These are phyloP conservation scores for Penicillium ochrochloron DNA, from an alignment of 495 filamentous ascomycete species.

Conservation along the genomic window DNA sequence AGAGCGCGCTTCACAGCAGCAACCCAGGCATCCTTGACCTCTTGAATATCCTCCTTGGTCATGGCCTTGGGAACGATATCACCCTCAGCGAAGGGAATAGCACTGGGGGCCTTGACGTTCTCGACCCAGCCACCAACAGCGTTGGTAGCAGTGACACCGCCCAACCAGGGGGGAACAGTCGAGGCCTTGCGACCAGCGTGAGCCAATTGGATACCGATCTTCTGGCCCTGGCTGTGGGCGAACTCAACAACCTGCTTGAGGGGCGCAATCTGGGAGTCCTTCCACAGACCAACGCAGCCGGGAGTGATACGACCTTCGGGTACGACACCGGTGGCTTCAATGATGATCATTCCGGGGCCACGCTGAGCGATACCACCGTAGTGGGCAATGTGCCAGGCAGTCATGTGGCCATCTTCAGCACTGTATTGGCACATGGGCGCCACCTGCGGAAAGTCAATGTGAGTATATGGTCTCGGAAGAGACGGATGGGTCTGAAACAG, in stretches of 20 bases:
- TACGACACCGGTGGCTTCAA: constrained; percentile 74
- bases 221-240: constrained; percentile 70
- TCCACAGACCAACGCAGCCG: constrained; percentile 72
- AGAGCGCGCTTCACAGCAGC: constrained; percentile 60
- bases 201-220: constrained; percentile 74
- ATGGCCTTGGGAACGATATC: constrained; percentile 59
- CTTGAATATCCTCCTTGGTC: constrained; percentile 59
- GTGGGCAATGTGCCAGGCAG: constrained; percentile 65
- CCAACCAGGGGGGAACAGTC: constrained; percentile 69
- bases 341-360: constrained; percentile 70
- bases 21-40: constrained; percentile 60
- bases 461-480: constrained; percentile 16
- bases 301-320: constrained; percentile 81
- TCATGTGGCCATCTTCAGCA: constrained; percentile 64
- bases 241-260: constrained; percentile 68
- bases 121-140: constrained; percentile 67
- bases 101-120: constrained; percentile 58
- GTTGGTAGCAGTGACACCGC: constrained; percentile 54
- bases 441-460: constrained; percentile 32
- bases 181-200: constrained; percentile 79
- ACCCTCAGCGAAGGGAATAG: constrained; percentile 56
- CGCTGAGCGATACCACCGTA: constrained; percentile 63
- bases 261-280: constrained; percentile 69
- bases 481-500: neutral
- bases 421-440: constrained; percentile 74